phyloP scores from a whole-genome alignment of 139 green algal species.

The Asterochloris sp. region DNA sequence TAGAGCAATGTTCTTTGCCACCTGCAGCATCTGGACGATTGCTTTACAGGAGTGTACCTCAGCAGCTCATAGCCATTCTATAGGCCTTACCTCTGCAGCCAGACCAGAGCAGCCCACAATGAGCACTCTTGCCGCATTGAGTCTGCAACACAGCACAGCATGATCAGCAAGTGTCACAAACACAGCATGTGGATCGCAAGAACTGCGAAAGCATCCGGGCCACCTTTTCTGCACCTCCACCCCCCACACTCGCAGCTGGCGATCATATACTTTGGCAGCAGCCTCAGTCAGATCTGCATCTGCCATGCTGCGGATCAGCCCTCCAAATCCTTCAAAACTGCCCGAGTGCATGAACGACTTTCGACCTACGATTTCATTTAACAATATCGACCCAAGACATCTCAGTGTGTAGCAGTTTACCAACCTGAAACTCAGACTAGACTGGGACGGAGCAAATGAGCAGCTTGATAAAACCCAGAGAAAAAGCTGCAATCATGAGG shows the following conservation, averaged over 20 bases:
- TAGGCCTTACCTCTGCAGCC: conserved; percentile 59
- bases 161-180: not conserved
- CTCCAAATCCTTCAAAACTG: no score
- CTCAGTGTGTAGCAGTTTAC: no score
- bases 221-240: conserved; percentile 82
- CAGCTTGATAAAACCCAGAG: no score
- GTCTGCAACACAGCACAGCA: conserved; percentile 35
- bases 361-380: no score
- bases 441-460: no score
- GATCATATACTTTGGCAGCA: conserved; percentile 79
- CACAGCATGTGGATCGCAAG: not conserved
- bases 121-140: conserved; percentile 60
- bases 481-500: not conserved
- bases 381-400: no score
- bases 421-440: no score
- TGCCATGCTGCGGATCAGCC: no score
- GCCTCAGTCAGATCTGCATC: conserved; percentile 50
- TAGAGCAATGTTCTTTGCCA: conserved; percentile 90
- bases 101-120: conserved; percentile 58
- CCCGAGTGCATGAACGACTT: no score
- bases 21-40: conserved; percentile 37
- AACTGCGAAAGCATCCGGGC: not conserved
- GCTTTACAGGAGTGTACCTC: no score
- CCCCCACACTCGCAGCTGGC: conserved; percentile 88
- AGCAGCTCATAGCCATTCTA: not conserved